Evolutionary conservation across 1,284 basidiomycete species (phyloP), one percentile per base, ranked within the genome.

Genomic region (Coniophora puteana): DNA sequence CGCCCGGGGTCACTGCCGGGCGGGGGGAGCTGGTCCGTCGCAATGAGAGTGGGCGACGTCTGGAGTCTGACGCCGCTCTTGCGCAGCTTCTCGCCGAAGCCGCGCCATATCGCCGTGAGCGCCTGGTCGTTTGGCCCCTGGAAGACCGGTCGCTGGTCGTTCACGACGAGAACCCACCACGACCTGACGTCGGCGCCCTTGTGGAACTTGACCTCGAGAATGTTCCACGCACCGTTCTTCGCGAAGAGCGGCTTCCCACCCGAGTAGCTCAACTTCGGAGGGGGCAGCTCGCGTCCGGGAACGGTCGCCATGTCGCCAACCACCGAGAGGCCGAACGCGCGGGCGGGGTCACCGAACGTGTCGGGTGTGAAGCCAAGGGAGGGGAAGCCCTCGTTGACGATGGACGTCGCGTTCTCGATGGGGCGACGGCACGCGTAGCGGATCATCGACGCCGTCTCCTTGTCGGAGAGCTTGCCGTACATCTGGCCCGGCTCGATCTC

Each of bases 181-280:
- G 63, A 67, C 10, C 53, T 36, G 17, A 84, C 67, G 2, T 41
- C 47, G 1, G 67, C 78, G 0, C 74, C 74, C 3, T 54, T 52
- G 22, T 80, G 77, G 54, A 87, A 85, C 52, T 76, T 76, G 38
- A 83, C 78, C 17, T 80, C 67, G 20, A 81, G 53, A 38, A 87
- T 78, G 47, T 88, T 88, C 87, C 87, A 89, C 20, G 73, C 72
- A 0, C 79, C 86, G 28, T 81, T 73, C 20, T 51, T 62, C 11
- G 76, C 67, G 6, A 60, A 68, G 1, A 66, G 51, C 13, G 62
- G 57, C 7, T 51, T 58, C 1, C 78, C 77, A 5, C 45, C 57
- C 35, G 59, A 63, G 53, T 89, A 88, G 2, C 66, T 63, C 26
- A 89, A 51, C 1, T 50, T 48, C 0, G 87, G 87, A 0, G 81